Base-by-base conservation (phyloP, 2,329 filamentous ascomycete genomes). In the Escovopsis sp. region DNA sequence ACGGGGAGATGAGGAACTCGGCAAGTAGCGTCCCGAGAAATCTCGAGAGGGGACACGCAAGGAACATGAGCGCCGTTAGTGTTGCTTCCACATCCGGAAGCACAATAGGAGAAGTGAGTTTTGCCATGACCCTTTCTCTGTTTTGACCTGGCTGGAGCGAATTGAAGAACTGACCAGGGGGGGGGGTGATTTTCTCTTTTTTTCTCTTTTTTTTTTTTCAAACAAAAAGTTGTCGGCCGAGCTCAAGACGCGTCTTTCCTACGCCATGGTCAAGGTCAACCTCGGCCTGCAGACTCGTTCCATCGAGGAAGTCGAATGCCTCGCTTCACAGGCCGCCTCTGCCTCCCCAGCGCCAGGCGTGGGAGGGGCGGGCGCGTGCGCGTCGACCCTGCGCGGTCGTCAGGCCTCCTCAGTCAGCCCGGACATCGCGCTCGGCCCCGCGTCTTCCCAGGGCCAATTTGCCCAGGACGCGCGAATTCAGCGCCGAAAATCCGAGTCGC, bases 261-360 rank as follows among this genome's bases (percentile, higher is more conserved):
- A 95, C 60, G 89, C 89, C 48, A 91, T 94, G 74, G 74, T 93
- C 56, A 95, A 94, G 61, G 83, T 95, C 34, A 85, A 86, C 57
- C 79, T 93, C 55, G 86, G 85, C 44, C 91, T 87, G 81, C 83
- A 94, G 61, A 73, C 79, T 39, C 78, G 81, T 48, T 78, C 77
- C 14, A 76, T 91, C 44, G 79, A 82, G 42, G 83, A 89, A 59
- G 74, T 89, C 27, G 85, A 89, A 61, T 76, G 74, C 37, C 63
- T 85, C 34, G 76, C 83, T 9, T 84, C 83, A 2, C 77, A 81
- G 41, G 72, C 71, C 44, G 73, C 68, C 15, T 84, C 81, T 1
- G 76, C 79, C 24, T 65, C 70, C 30, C 20, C 20, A 20, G 20
- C 20, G 2, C 20, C 20, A 20, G 20, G 20, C 20, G 20, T 20